A percentile compares a stretch with the other conserved stretches of the same genome.
These are phyloP conservation scores for Blastobotrys elegans DNA, from an alignment of 1,139 yeast genomes.

Conservation along the genomic window DNA sequence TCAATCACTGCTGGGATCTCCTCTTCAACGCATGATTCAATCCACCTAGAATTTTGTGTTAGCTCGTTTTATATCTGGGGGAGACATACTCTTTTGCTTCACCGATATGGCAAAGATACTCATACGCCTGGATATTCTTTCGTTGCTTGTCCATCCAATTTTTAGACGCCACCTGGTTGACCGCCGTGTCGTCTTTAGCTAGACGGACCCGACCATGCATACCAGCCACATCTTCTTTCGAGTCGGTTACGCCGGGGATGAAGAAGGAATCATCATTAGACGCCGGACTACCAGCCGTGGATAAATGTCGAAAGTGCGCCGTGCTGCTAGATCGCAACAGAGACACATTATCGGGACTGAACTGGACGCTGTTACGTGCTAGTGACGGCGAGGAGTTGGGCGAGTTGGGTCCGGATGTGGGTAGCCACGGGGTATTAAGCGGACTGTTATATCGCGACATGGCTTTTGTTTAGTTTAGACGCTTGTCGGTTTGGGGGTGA, in stretches of 20 bases:
- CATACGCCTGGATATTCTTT: conserved; percentile 53
- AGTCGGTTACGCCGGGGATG: conserved; percentile 32
- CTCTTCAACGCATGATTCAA: conserved; percentile 53
- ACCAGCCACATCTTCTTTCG: conserved; percentile 35
- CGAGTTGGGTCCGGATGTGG: not conserved
- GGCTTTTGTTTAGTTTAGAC: not conserved
- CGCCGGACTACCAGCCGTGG: conserved; percentile 15
- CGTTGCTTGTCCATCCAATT: conserved; percentile 44
- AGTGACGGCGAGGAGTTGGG: conserved; percentile 1
- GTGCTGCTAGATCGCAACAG: conserved; percentile 21
- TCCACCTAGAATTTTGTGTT: conserved; percentile 41
- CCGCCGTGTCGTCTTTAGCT: conserved; percentile 31
- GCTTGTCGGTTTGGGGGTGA: too few species aligned
- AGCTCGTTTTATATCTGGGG: not conserved
- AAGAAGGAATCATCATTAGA: conserved; percentile 23
- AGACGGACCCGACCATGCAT: conserved; percentile 35
- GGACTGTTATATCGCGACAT: not conserved
- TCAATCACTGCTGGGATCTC: conserved; percentile 50
- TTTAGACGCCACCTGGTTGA: conserved; percentile 27
- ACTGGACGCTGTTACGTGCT: not conserved
- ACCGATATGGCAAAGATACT: conserved; percentile 80
- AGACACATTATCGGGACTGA: conserved; percentile 15
- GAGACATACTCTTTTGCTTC: conserved; percentile 59
- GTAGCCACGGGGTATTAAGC: not conserved
- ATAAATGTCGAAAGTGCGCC: conserved; percentile 25